Evolutionary conservation across 176 grass and related monocot species (phyloP), one percentile per base, ranked within the genome.

Genomic region (Phoenix dactylifera): DNA sequence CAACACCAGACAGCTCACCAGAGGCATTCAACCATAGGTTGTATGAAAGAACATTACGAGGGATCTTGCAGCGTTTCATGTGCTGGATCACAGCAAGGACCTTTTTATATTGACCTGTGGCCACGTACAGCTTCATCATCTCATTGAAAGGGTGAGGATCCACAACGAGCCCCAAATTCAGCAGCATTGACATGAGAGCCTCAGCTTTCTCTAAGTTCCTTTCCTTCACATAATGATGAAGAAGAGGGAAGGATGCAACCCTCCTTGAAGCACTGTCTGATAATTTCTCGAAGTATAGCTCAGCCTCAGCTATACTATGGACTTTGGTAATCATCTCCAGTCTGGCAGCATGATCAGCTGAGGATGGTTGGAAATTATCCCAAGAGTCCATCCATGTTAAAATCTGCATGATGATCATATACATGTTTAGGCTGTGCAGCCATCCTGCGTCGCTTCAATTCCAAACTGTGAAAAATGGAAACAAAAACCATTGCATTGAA

Each of bases 81-180:
- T 81, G 73, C 28, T 74, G 6, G 4, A 94, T 85, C 15, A 86
- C 90, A 19, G 66, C 65, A 48, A 64, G 24, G 16, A 86, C 78
- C 55, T 85, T 80, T 52, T 57, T 57, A 53, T 80, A 76, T 22
- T 86, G 58, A 74, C 64, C 66, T 63, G 73, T 86, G 51, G 76
- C 85, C 55, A 71, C 28, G 63, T 94, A 94, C 7, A 94, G 71
- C 59, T 94, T 88, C 77, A 88, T 82, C 68, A 94, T 82, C 84
- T 95, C 82, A 80, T 86, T 77, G 71, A 89, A 89, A 15, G 74
- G 81, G 69, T 80, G 73, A 80, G 82, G 66, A 75, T 95, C 76
- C 28, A 95, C 67, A 16, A 79, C 82, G 49, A 89, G 53, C 52
- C 82, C 89, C 55, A 20, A 22, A 6, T 71, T 95, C 48, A 86